phyloP scores from a whole-genome alignment of 768 basidiomycete genomes.

The Phanerodontia chrysosporium region DNA sequence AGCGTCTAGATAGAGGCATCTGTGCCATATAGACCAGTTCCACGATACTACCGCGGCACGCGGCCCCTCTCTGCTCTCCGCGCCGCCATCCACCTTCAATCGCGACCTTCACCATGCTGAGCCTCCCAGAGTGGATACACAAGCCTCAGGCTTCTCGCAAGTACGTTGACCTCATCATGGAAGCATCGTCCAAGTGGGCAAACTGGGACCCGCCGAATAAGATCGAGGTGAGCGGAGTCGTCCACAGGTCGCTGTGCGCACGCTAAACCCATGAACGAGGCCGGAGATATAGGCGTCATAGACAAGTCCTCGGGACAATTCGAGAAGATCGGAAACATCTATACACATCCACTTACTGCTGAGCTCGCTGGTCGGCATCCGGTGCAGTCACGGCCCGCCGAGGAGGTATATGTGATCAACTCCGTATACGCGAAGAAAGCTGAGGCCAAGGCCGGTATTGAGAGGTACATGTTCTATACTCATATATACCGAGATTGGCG shows the following conservation, averaged over 20 bases:
- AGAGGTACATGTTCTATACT: not conserved
- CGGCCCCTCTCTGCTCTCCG: not conserved
- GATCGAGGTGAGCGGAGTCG: not conserved
- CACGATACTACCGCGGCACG: not conserved
- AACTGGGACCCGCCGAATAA: not conserved
- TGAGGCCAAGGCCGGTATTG: not conserved
- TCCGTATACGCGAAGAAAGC: not conserved
- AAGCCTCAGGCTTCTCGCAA: not conserved
- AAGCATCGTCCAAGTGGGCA: not conserved
- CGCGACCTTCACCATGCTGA: not conserved
- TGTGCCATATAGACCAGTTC: not conserved
- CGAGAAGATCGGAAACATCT: not conserved
- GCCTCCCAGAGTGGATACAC: not conserved
- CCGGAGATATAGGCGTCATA: not conserved
- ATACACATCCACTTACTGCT: not conserved
- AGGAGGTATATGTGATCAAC: not conserved
- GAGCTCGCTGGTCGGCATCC: not conserved
- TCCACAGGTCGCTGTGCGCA: too few species aligned
- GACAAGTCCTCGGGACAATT: not conserved
- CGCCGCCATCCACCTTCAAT: not conserved
- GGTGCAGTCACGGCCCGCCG: not conserved
- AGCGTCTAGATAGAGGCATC: not conserved
- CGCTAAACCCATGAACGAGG: not conserved
- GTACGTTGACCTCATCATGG: slow-evolving; percentile 2
- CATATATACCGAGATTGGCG: not conserved